Evolutionary conservation across 441 rosid genomes (phyloP).

Genomic region (Croton laevigatus): DNA sequence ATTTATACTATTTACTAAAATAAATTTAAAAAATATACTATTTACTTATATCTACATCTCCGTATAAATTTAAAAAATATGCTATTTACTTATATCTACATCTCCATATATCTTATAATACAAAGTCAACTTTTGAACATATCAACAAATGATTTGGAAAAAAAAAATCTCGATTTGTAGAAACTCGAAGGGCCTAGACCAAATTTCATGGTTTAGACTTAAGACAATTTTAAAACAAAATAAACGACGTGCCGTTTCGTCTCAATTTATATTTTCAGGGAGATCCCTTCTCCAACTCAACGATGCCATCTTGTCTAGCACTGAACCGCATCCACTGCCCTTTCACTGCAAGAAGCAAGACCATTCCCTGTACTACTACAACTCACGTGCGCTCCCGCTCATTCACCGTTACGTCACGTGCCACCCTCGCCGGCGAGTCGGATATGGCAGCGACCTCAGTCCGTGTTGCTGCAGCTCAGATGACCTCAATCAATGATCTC

Average conservation of each 20-base stretch:
- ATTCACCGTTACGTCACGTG: slow-evolving; percentile 24
- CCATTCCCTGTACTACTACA: slow-evolving; percentile 3
- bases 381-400: slow-evolving; percentile 8
- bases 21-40: too few species aligned
- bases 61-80: too few species aligned
- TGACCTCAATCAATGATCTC: slow-evolving; percentile 87
- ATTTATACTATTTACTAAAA: too few species aligned
- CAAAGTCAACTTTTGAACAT: too few species aligned
- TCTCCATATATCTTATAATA: too few species aligned
- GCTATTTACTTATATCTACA: too few species aligned
- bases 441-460: slow-evolving; percentile 51
- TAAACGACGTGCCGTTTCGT: background rate
- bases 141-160: too few species aligned
- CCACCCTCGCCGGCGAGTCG: slow-evolving; percentile 33
- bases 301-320: slow-evolving; percentile 12
- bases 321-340: slow-evolving; percentile 7
- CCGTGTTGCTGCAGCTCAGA: slow-evolving; percentile 93
- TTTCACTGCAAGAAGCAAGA: background rate
- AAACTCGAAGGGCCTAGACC: too few species aligned
- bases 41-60: too few species aligned
- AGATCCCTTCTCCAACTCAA: background rate
- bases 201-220: too few species aligned
- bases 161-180: too few species aligned
- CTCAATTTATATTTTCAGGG: background rate
- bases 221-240: too few species aligned